These are phyloP conservation scores for Chenopodium formosanum DNA, from an alignment of 148 eudicot genomes.

Conservation along the genomic window DNA sequence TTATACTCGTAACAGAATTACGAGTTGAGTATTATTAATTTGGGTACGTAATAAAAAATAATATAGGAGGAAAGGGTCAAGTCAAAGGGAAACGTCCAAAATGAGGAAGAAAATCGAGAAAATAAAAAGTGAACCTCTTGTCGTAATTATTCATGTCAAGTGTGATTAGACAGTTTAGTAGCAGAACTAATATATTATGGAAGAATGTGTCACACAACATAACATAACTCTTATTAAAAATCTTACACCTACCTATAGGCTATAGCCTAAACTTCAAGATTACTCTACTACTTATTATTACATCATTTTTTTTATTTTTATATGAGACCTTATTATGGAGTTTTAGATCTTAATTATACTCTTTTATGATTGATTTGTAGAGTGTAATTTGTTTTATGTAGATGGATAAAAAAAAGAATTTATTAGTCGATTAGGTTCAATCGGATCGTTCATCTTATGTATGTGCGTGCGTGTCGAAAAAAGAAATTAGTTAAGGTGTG, in stretches of 20 bases:
- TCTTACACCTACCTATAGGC: neutral
- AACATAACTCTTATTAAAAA: too few species aligned
- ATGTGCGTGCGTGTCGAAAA: too few species aligned
- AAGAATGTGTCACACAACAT: conserved; percentile 12
- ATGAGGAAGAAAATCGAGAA: neutral
- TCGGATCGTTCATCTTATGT: too few species aligned
- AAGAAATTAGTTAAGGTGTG: too few species aligned
- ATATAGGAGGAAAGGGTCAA: too few species aligned
- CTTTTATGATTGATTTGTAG: neutral
- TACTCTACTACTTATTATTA: conserved; percentile 1
- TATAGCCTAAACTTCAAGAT: conserved; percentile 21
- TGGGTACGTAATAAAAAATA: too few species aligned
- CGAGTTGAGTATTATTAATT: too few species aligned
- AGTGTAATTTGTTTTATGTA: neutral
- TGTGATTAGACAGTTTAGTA: conserved; percentile 28
- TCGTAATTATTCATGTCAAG: conserved; percentile 26
- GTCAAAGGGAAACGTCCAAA: conserved; percentile 7
- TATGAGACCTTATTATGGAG: neutral
- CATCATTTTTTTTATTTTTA: too few species aligned
- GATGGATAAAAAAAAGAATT: too few species aligned
- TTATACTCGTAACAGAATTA: too few species aligned
- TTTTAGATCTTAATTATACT: neutral
- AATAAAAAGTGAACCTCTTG: neutral
- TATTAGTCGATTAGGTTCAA: too few species aligned
- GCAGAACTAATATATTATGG: conserved; percentile 5